A percentile compares a stretch with the other conserved stretches of the same genome.
phyloP scores from a whole-genome alignment of 2,329 filamentous ascomycete species.

The Exophiala mesophila region DNA sequence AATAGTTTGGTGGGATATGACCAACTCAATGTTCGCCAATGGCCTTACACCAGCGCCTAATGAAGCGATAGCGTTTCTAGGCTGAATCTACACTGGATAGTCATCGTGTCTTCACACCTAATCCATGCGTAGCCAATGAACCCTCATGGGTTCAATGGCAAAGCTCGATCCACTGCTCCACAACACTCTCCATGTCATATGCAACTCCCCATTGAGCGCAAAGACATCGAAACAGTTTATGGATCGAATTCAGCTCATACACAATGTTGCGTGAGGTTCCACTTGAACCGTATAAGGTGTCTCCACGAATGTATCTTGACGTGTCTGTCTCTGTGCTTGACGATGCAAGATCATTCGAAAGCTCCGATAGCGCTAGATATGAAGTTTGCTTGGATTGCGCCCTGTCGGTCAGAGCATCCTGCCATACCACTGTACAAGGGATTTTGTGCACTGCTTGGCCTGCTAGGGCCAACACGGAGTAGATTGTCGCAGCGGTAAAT shows the following conservation, averaged over 20 bases:
- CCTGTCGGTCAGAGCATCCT: constrained; percentile 27
- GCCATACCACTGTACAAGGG: constrained; percentile 40
- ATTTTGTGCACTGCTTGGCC: constrained; percentile 36
- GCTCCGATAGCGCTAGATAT: neutral
- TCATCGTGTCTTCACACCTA: constrained; percentile 2
- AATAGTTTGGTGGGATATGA: constrained; percentile 2
- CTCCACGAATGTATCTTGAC: constrained; percentile 34
- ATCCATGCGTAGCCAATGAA: too few relatives aligned
- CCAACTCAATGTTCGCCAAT: constrained; percentile 1
- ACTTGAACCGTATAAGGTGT: constrained; percentile 22
- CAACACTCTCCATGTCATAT: constrained; percentile 42
- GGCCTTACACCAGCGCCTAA: too few relatives aligned
- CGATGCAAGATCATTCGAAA: constrained; percentile 22
- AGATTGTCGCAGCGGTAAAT: constrained; percentile 42
- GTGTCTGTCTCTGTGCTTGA: constrained; percentile 33
- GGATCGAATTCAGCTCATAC: constrained; percentile 46
- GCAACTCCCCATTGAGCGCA: constrained; percentile 44
- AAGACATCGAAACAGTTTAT: constrained; percentile 43
- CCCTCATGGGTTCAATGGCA: constrained; percentile 38
- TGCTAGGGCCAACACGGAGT: constrained; percentile 38
- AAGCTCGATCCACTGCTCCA: constrained; percentile 42
- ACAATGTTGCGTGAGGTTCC: constrained; percentile 37
- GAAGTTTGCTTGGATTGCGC: neutral
- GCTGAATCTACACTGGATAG: too few relatives aligned
- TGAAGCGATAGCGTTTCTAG: too few relatives aligned